Evolutionary conservation across 441 rosid species (phyloP).

Genomic region (Gossypium davidsonii): DNA sequence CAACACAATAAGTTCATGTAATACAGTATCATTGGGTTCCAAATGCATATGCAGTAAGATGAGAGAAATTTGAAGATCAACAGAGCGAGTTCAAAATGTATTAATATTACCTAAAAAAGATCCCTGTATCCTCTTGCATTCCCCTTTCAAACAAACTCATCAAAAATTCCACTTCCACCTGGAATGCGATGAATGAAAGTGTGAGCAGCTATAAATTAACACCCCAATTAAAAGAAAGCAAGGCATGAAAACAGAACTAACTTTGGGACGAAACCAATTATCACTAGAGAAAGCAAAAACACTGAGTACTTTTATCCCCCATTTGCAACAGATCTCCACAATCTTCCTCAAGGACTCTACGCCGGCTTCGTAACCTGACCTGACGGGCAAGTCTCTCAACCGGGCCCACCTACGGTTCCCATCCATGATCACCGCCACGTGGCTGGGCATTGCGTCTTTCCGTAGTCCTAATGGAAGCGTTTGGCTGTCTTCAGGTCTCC

Average conservation of each 20-base stretch:
- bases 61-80: background rate
- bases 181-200: slow-evolving; percentile 6
- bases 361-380: slow-evolving; percentile 58
- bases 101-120: slow-evolving; percentile 19
- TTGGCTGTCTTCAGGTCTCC: slow-evolving; percentile 18
- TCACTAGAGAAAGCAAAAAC: slow-evolving; percentile 63
- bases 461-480: slow-evolving; percentile 45
- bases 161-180: slow-evolving; percentile 54
- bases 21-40: no score
- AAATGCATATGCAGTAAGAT: background rate
- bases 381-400: slow-evolving; percentile 37
- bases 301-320: slow-evolving; percentile 52
- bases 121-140: slow-evolving; percentile 26
- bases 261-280: slow-evolving; percentile 62
- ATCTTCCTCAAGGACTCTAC: slow-evolving; percentile 46
- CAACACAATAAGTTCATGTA: no score
- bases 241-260: background rate
- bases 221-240: background rate
- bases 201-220: background rate
- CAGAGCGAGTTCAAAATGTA: background rate
- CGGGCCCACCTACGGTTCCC: slow-evolving; percentile 73
- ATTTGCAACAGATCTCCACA: slow-evolving; percentile 35
- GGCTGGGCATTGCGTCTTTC: slow-evolving; percentile 53
- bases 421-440: slow-evolving; percentile 82
- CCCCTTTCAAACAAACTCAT: slow-evolving; percentile 45